Percentiles rank a stretch among this genome's conserved stretches.
Evolutionary conservation across 139 green algal genomes (phyloP).

Genomic region (Chara braunii): DNA sequence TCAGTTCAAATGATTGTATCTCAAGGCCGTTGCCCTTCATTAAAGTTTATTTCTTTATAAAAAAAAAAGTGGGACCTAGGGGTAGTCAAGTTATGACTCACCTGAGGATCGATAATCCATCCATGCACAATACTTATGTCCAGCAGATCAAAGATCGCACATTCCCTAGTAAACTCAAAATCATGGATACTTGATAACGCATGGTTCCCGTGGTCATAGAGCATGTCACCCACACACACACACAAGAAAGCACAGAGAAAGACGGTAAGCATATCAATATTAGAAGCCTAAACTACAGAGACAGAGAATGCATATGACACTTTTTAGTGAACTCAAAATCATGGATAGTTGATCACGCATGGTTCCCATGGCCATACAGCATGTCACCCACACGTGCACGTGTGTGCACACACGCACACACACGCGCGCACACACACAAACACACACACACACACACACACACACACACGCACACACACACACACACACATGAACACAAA

Average conservation of each 20-base stretch:
- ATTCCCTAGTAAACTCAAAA: constrained; percentile 69
- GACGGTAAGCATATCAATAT: neutral
- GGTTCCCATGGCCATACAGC: neutral
- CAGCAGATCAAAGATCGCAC: constrained; percentile 90
- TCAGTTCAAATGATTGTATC: too few species aligned
- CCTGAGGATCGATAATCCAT: constrained; percentile 78
- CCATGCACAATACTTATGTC: constrained; percentile 84
- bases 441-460: too few species aligned
- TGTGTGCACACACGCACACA: too few species aligned
- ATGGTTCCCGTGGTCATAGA: neutral
- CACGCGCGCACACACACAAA: too few species aligned
- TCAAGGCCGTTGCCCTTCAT: too few species aligned
- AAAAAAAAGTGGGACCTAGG: too few species aligned
- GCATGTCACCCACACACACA: neutral
- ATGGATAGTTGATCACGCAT: too few species aligned
- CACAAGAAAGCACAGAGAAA: neutral
- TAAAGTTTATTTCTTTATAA: too few species aligned
- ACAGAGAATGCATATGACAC: too few species aligned
- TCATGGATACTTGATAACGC: constrained; percentile 39
- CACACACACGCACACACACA: neutral
- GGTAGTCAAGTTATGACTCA: too few species aligned
- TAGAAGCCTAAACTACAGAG: too few species aligned
- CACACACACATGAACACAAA: neutral
- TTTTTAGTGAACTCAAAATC: neutral
- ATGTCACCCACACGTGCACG: neutral